These are phyloP conservation scores for Sarocladiaceae sp. DNA, from an alignment of 2,329 filamentous ascomycete genomes.

Conservation along the genomic window DNA sequence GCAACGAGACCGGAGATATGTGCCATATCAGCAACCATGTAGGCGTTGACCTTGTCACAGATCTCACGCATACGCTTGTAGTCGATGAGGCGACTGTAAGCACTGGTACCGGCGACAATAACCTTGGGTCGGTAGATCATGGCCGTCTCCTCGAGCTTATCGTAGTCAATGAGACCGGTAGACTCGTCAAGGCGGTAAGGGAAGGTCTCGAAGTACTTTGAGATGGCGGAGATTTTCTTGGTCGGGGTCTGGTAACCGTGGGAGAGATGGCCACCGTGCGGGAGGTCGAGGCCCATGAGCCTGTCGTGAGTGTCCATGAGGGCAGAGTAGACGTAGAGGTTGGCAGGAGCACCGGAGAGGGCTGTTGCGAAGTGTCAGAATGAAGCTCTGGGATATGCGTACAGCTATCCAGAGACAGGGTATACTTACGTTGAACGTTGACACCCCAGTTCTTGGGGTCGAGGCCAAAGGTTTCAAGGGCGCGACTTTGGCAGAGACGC, in stretches of 20 bases:
- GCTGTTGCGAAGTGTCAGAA: conserved; percentile 39
- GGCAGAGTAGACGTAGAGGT: conserved; percentile 92
- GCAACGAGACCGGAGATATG: conserved; percentile 94
- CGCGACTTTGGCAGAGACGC: conserved; percentile 81
- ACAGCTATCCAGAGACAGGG: background rate
- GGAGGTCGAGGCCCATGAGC: conserved; percentile 93
- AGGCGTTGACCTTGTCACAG: conserved; percentile 84
- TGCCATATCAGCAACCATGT: conserved; percentile 92
- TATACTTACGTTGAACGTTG: conserved; percentile 76
- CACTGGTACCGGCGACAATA: conserved; percentile 88
- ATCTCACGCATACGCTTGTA: conserved; percentile 89
- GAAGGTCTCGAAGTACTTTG: conserved; percentile 97
- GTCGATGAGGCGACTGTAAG: conserved; percentile 93
- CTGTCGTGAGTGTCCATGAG: conserved; percentile 88
- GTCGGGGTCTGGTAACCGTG: conserved; percentile 96
- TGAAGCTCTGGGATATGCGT: background rate
- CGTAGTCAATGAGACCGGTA: conserved; percentile 93
- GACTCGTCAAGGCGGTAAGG: conserved; percentile 87
- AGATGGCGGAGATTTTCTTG: conserved; percentile 95
- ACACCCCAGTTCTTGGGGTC: conserved; percentile 89
- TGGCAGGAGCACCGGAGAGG: conserved; percentile 67
- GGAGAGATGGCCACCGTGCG: conserved; percentile 90
- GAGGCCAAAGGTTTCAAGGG: conserved; percentile 79
- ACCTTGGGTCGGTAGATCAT: conserved; percentile 90
- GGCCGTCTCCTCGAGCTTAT: conserved; percentile 80